A percentile compares a stretch with the other conserved stretches of the same genome.
Conservation (phyloP, 257 asterid species). For the Fraxinus excelsior region DNA sequence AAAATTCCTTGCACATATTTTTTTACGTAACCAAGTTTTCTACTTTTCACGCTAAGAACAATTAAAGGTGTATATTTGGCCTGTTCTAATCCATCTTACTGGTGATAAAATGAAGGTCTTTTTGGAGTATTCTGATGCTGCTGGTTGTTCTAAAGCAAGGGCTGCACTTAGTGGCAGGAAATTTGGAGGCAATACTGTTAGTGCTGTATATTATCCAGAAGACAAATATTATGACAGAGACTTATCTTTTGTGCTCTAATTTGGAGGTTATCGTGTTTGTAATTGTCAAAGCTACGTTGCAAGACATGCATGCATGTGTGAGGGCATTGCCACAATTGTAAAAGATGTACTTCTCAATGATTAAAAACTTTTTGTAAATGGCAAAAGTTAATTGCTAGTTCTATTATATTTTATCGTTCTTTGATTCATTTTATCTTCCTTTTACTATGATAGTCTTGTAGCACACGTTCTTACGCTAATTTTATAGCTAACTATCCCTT, state of each 20-base stretch:
- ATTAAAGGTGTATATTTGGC: neutral
- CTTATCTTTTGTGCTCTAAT: neutral
- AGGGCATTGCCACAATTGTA: neutral
- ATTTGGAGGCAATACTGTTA: constrained; percentile 64
- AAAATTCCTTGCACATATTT: neutral
- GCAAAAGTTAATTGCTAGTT: neutral
- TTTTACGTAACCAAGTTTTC: neutral
- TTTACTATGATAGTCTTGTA: too few relatives aligned
- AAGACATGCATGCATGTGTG: neutral
- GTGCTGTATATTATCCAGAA: constrained; percentile 61
- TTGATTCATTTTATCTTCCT: neutral
- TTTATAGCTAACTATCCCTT: too few relatives aligned
- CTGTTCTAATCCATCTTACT: neutral
- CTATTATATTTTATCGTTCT: neutral
- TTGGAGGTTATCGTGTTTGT: constrained; percentile 8
- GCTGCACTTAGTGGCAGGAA: constrained; percentile 60
- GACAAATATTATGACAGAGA: constrained; percentile 50
- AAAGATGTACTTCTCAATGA: neutral
- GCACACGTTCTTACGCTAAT: neutral
- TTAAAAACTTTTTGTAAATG: neutral
- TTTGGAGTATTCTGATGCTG: constrained; percentile 55
- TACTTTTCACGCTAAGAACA: neutral
- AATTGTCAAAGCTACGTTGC: neutral
- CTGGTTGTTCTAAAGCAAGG: constrained; percentile 57
- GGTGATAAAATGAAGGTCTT: constrained; percentile 48